These are phyloP conservation scores for Diutina scorzettiae DNA, from an alignment of 1,139 yeast species.

Conservation along the genomic window DNA sequence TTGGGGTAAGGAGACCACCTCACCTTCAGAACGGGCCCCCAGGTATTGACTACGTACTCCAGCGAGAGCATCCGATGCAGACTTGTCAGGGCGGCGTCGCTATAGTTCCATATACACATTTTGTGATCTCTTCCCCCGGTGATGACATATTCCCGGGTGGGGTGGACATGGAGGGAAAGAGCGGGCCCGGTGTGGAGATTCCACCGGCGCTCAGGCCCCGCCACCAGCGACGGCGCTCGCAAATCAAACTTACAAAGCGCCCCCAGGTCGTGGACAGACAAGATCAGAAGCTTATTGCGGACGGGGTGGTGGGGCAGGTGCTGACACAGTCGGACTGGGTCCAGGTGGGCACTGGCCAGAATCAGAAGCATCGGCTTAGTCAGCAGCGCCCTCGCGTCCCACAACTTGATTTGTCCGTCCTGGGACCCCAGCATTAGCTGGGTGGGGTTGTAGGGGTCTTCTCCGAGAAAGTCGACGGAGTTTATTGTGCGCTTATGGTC, in stretches of 20 bases:
- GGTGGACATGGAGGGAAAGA: conserved; percentile 79
- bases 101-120: conserved; percentile 65
- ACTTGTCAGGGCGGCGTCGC: conserved; percentile 23
- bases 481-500: conserved; percentile 80
- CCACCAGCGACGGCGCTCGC: conserved; percentile 24
- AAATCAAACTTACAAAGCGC: conserved; percentile 76
- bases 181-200: conserved; percentile 93
- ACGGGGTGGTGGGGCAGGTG: conserved; percentile 38
- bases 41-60: conserved; percentile 58
- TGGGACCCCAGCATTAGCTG: conserved; percentile 74
- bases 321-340: conserved; percentile 52
- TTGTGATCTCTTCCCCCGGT: conserved; percentile 92
- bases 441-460: conserved; percentile 22
- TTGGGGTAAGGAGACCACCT: conserved; percentile 43
- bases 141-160: conserved; percentile 65
- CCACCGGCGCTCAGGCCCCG: conserved; percentile 55
- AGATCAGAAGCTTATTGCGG: conserved; percentile 22
- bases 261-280: conserved; percentile 82
- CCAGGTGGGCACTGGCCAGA: conserved; percentile 41
- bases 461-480: conserved; percentile 51
- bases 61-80: conserved; percentile 30
- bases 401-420: conserved; percentile 77
- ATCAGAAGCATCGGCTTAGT: conserved; percentile 35
- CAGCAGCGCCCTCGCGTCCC: conserved; percentile 63
- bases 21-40: conserved; percentile 68